Evolutionary conservation across 345 rosid species (phyloP), one percentile per base, ranked within the genome.

Genomic region (Dovyalis caffra): DNA sequence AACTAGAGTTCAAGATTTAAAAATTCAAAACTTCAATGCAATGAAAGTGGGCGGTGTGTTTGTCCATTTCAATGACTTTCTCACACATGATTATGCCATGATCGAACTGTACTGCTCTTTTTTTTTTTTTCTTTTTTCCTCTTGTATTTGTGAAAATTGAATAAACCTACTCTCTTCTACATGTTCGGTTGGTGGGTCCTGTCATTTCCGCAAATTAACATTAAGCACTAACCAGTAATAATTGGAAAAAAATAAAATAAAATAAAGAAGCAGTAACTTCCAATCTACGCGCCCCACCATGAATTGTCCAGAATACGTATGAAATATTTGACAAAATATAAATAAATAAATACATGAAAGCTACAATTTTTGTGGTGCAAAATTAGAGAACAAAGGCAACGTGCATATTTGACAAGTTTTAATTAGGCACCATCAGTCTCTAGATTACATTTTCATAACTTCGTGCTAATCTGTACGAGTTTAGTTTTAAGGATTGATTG

Each of bases 21-120:
- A 64, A 53, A n/a, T 53, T 53, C 25, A 23, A 53, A 53, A 53
- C 3, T 8, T 53, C 60, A 53, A 8, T 2, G 9, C 26, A 8
- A 8, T n/a, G 26, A 53, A n/a, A n/a, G 58, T 8, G 47, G 47
- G 28, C 69, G 51, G 47, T 3, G 25, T 32, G 38, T 64, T 49
- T 68, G 77, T 73, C 71, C 51, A 68, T 51, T 51, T 73, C 78
- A 31, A 51, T 29, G 0, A 25, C 43, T 18, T 6, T 1, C 53
- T 20, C 6, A 18, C 53, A 45, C 23, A 6, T 51, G 7, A 21
- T 51, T 21, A 8, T 7, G 9, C 11, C 10, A 0, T 6, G n/a
- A 6, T 51, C 10, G 23, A 21, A 6, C 7, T 21, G 57, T 5
- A 7, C 23, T 2, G n/a, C 4, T 2, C 0, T 7, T 21, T 51